phyloP scores from a whole-genome alignment of 2,329 filamentous ascomycete species.

The Botrytis aclada region DNA sequence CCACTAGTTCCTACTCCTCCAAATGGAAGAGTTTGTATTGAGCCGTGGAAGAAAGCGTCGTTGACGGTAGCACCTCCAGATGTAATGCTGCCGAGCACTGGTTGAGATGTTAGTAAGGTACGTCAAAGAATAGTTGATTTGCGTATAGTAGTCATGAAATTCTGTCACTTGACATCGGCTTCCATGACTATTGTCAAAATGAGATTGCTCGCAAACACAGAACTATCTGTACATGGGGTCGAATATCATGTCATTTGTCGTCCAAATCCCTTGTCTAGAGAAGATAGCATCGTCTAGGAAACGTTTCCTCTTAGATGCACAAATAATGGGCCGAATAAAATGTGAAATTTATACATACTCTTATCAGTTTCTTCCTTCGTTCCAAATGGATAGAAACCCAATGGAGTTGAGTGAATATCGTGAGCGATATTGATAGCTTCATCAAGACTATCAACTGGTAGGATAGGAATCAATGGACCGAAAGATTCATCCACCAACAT shows the following conservation, averaged over 20 bases:
- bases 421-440: constrained; percentile 82
- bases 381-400: constrained; percentile 84
- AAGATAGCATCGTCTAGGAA: background rate
- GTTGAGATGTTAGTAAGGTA: constrained; percentile 19
- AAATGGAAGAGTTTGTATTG: constrained; percentile 70
- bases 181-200: background rate
- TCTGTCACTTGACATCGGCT: background rate
- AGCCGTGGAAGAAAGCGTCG: constrained; percentile 67
- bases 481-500: constrained; percentile 85
- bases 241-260: background rate
- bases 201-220: background rate
- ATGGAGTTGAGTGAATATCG: constrained; percentile 74
- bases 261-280: background rate
- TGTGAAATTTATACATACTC: constrained; percentile 46
- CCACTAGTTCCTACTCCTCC: constrained; percentile 82
- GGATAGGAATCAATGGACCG: constrained; percentile 83
- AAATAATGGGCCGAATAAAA: background rate
- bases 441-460: constrained; percentile 76
- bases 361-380: constrained; percentile 73
- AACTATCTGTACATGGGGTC: background rate
- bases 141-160: background rate
- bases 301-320: background rate
- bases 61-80: constrained; percentile 67
- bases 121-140: background rate
- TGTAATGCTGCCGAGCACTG: constrained; percentile 59